Conservation (phyloP, 257 asterid species). For the Solanum sejunctum region DNA sequence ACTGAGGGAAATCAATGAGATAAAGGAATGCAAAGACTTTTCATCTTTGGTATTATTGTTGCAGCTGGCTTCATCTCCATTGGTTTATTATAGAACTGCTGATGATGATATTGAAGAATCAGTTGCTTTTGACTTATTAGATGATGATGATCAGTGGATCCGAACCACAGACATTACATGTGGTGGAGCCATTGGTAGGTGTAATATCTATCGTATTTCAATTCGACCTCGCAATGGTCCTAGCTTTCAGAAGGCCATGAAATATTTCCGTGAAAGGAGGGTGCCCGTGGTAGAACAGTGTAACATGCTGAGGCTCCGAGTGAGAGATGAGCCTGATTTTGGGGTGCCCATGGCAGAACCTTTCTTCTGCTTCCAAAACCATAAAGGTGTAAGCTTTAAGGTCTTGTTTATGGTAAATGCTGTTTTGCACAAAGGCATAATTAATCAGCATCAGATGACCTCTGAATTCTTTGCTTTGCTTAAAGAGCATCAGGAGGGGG, state of each 20-base stretch:
- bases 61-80: slow-evolving; percentile 68
- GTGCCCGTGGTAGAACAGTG: slow-evolving; percentile 15
- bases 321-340: slow-evolving; percentile 55
- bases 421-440: slow-evolving; percentile 65
- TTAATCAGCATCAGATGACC: slow-evolving; percentile 77
- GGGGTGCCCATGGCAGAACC: slow-evolving; percentile 42
- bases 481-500: slow-evolving; percentile 46
- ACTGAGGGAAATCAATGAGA: slow-evolving; percentile 55
- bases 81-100: slow-evolving; percentile 68
- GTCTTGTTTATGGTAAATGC: slow-evolving; percentile 71
- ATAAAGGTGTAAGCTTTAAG: slow-evolving; percentile 39
- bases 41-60: slow-evolving; percentile 31
- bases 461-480: slow-evolving; percentile 37
- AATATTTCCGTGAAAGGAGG: slow-evolving; percentile 35
- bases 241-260: slow-evolving; percentile 30
- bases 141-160: slow-evolving; percentile 97
- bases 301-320: slow-evolving; percentile 1
- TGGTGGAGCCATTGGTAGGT: slow-evolving; percentile 81
- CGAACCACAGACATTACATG: slow-evolving; percentile 74
- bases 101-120: slow-evolving; percentile 78
- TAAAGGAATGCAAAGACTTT: slow-evolving; percentile 21
- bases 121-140: slow-evolving; percentile 69
- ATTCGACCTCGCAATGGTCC: slow-evolving; percentile 44
- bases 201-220: slow-evolving; percentile 57
- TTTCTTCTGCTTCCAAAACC: slow-evolving; percentile 46